phyloP scores from a whole-genome alignment of 306 rosid species.

The Lagenaria siceraria region DNA sequence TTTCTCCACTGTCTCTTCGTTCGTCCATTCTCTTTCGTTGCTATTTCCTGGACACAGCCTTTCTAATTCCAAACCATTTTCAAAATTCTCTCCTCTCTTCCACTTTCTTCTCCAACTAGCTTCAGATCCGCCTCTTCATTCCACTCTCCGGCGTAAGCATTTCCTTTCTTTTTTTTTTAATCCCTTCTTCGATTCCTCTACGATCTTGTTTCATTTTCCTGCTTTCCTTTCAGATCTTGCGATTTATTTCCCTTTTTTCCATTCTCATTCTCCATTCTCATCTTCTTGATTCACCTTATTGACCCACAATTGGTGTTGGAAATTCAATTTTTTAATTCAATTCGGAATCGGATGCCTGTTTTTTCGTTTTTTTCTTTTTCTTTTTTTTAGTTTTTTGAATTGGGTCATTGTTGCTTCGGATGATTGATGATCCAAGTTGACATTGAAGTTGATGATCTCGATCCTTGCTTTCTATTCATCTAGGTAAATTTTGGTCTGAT shows the following conservation, averaged over 20 bases:
- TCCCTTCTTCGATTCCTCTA: neutral
- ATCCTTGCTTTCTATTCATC: neutral
- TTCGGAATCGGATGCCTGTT: neutral
- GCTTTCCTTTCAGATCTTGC: neutral
- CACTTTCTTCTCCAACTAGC: conserved; percentile 1
- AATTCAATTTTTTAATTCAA: neutral
- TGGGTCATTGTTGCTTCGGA: neutral
- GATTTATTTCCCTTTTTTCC: neutral
- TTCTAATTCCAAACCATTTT: neutral
- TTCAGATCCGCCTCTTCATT: conserved; percentile 9
- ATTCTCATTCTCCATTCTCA: neutral
- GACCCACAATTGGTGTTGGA: neutral
- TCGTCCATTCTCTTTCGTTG: neutral
- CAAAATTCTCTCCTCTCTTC: neutral
- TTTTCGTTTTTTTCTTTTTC: too few relatives aligned
- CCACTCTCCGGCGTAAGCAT: neutral
- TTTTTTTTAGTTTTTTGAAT: too few relatives aligned
- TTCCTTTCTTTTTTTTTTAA: neutral
- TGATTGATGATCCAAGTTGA: neutral
- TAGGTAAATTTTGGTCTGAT: neutral
- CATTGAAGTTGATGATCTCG: neutral
- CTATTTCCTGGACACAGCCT: neutral
- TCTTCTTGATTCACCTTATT: neutral
- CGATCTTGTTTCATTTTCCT: neutral
- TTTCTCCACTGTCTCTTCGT: neutral